These are phyloP conservation scores for Silene vulgaris DNA, from an alignment of 179 eudicot genomes.

Conservation along the genomic window DNA sequence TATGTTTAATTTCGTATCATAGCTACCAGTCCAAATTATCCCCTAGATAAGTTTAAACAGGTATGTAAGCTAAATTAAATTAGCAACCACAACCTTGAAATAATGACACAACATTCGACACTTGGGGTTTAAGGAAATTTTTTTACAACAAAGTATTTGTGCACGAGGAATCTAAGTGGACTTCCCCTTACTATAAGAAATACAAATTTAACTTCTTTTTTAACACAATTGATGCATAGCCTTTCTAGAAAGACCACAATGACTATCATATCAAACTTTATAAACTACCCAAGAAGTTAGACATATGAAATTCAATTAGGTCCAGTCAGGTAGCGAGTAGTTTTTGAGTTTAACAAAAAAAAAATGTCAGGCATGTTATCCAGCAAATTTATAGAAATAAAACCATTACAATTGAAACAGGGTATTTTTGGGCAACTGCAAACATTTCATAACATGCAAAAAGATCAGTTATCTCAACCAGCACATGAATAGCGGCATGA, in stretches of 20 bases:
- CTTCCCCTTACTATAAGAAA: neutral
- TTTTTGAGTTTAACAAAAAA: neutral
- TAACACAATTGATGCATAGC: neutral
- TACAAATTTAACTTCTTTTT: neutral
- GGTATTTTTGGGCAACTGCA: neutral
- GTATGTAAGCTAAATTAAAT: too few species aligned
- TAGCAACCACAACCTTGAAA: neutral
- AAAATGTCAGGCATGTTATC: neutral
- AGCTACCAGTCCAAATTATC: neutral
- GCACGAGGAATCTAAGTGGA: too few species aligned
- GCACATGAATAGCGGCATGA: neutral
- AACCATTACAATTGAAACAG: constrained; percentile 3
- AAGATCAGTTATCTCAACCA: neutral
- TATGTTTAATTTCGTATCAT: neutral
- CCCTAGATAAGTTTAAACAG: too few species aligned
- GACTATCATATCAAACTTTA: neutral
- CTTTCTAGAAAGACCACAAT: neutral
- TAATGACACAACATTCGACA: neutral
- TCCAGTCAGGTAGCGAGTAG: neutral
- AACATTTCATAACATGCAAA: neutral
- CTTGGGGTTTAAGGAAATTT: neutral
- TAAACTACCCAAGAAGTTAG: neutral
- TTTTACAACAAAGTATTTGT: neutral
- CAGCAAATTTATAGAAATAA: neutral
- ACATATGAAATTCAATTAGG: neutral